A percentile compares a stretch with the other conserved stretches of the same genome.
Conservation (phyloP, 495 filamentous ascomycete genomes). For the Neurospora sp. region DNA sequence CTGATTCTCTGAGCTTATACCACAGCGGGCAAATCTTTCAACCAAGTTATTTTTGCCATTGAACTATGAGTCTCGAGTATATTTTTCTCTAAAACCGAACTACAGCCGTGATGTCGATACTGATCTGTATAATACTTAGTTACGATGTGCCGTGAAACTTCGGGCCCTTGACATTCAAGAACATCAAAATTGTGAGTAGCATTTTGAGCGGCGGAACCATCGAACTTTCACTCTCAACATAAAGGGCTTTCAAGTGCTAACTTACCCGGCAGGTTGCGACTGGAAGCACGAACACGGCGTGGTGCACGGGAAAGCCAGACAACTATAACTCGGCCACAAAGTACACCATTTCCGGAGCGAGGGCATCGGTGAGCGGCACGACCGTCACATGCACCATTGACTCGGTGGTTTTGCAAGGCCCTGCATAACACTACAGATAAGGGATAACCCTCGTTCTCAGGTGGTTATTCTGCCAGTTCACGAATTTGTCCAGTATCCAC, state of each 20-base stretch:
- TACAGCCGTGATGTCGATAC: neutral
- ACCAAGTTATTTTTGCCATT: conserved; percentile 30
- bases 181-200: conserved; percentile 28
- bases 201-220: neutral
- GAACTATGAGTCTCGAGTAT: conserved; percentile 18
- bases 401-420: conserved; percentile 19
- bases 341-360: conserved; percentile 22
- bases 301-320: conserved; percentile 24
- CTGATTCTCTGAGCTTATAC: neutral
- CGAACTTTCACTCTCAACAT: neutral
- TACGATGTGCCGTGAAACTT: conserved; percentile 28
- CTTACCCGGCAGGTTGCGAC: conserved; percentile 9
- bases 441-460: neutral
- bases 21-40: conserved; percentile 26
- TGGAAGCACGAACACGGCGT: conserved; percentile 14
- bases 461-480: neutral
- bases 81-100: neutral
- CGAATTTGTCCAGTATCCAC: neutral
- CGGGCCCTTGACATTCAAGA: conserved; percentile 25
- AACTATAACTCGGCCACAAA: conserved; percentile 26
- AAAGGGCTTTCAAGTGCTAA: neutral
- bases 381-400: conserved; percentile 26
- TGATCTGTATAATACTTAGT: neutral
- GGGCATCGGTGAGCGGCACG: conserved; percentile 19
- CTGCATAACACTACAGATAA: neutral